phyloP scores from a whole-genome alignment of 805 yeast genomes.

The Lachancea waltii region DNA sequence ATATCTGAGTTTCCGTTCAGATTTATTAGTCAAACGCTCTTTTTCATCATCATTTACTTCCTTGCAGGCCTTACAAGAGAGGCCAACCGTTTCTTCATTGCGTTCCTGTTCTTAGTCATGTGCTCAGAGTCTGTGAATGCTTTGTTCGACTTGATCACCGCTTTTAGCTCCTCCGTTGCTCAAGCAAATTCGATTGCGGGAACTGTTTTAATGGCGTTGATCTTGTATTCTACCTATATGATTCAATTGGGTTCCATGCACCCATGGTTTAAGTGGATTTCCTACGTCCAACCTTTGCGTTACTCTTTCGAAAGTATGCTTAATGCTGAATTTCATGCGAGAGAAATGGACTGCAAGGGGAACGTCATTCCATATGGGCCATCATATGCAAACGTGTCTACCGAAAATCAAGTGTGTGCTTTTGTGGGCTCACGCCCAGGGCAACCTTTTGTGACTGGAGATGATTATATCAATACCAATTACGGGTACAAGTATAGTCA shows the following conservation, averaged over 20 bases:
- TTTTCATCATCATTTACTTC: conserved; percentile 49
- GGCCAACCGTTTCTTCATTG: conserved; percentile 51
- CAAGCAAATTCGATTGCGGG: conserved; percentile 56
- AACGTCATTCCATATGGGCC: conserved; percentile 51
- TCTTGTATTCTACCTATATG: conserved; percentile 56
- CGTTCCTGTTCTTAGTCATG: conserved; percentile 35
- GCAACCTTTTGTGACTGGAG: conserved; percentile 47
- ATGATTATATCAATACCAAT: conserved; percentile 42
- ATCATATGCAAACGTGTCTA: conserved; percentile 37
- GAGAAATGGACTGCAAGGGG: conserved; percentile 26
- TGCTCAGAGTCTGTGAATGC: conserved; percentile 27
- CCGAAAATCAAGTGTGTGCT: conserved; percentile 44
- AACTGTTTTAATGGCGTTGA: conserved; percentile 40
- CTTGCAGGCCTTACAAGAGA: conserved; percentile 43
- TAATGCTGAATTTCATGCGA: conserved; percentile 49
- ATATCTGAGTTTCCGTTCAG: conserved; percentile 61
- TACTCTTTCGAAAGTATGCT: conserved; percentile 56
- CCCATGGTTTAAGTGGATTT: conserved; percentile 62
- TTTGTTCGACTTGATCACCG: conserved; percentile 48
- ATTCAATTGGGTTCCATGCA: conserved; percentile 52
- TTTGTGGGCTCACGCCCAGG: conserved; percentile 59
- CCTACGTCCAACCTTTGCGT: conserved; percentile 46
- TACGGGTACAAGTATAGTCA: conserved; percentile 51
- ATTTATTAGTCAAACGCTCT: conserved; percentile 38
- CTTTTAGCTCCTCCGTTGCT: conserved; percentile 40